These are phyloP conservation scores for Volvariella surrecta DNA, from an alignment of 1,284 basidiomycete species.

Conservation along the genomic window DNA sequence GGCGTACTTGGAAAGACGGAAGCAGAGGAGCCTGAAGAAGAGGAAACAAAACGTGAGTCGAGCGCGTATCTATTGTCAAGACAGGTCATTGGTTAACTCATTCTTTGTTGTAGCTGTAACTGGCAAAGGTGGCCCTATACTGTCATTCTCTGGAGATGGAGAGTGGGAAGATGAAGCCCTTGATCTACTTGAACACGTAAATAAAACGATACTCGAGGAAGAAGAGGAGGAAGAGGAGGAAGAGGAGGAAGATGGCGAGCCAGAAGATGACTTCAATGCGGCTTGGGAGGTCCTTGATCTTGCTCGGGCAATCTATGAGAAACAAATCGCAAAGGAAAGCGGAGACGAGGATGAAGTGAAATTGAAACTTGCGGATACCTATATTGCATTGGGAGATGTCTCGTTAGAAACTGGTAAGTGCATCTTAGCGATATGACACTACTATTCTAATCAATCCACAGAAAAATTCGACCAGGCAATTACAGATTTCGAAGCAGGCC, in stretches of 20 bases:
- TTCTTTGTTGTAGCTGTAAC: conserved; percentile 10
- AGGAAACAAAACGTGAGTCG: conserved; percentile 33
- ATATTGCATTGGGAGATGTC: conserved; percentile 79
- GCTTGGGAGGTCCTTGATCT: conserved; percentile 92
- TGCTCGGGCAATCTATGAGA: conserved; percentile 76
- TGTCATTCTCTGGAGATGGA: conserved; percentile 70
- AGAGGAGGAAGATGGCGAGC: conserved; percentile 59
- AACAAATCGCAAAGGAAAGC: conserved; percentile 30
- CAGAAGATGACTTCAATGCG: conserved; percentile 90
- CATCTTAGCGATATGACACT: background rate
- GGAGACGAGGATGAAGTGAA: conserved; percentile 48
- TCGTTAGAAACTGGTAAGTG: conserved; percentile 79
- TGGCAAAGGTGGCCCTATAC: conserved; percentile 39
- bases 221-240: conserved; percentile 39
- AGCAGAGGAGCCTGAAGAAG: conserved; percentile 55
- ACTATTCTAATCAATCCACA: conserved; percentile 21
- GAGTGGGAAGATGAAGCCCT: conserved; percentile 46
- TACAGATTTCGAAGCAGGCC: conserved; percentile 69
- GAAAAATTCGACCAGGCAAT: conserved; percentile 93
- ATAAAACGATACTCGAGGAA: conserved; percentile 33
- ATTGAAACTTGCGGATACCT: conserved; percentile 79
- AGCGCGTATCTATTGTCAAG: background rate
- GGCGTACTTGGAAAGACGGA: conserved; percentile 82
- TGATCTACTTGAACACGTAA: conserved; percentile 54
- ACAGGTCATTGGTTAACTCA: background rate